Conservation (phyloP, 2,329 filamentous ascomycete species). For the Plenodomus biglobosus region DNA sequence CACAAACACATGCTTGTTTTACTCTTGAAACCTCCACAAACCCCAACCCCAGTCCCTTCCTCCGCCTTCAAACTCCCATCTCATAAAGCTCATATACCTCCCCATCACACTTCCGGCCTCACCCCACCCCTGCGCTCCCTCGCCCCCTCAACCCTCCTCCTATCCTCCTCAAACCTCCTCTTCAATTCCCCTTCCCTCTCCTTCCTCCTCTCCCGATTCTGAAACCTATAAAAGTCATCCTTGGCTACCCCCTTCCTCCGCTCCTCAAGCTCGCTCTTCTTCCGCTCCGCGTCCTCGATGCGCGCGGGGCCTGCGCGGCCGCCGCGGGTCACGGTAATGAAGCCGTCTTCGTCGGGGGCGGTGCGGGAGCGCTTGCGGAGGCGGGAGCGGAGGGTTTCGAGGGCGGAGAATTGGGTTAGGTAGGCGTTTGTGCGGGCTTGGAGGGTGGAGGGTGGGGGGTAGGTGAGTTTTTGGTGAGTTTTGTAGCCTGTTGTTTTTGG, state of each 20-base stretch:
- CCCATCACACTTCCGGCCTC: conserved; percentile 27
- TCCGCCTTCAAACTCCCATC: neutral
- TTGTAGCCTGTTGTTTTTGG: conserved; percentile 52
- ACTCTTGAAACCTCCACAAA: neutral
- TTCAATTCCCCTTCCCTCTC: conserved; percentile 69
- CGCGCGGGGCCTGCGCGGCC: conserved; percentile 70
- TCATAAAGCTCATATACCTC: too few species aligned
- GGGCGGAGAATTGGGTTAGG: conserved; percentile 74
- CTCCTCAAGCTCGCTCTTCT: conserved; percentile 58
- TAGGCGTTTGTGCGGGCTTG: conserved; percentile 78
- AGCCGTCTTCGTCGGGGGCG: conserved; percentile 91
- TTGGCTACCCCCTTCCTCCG: conserved; percentile 55
- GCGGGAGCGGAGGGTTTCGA: conserved; percentile 66
- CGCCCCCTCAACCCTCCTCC: conserved; percentile 70
- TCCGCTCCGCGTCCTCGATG: conserved; percentile 64
- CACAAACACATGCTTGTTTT: too few species aligned
- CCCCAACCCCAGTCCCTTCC: neutral
- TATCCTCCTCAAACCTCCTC: conserved; percentile 75
- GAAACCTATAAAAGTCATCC: conserved; percentile 81
- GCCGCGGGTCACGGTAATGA: conserved; percentile 85
- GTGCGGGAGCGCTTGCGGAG: conserved; percentile 66
- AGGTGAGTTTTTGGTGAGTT: conserved; percentile 69
- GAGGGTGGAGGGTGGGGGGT: conserved; percentile 67
- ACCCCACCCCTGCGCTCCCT: conserved; percentile 58
- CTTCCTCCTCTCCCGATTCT: conserved; percentile 78